Conservation (phyloP, 139 green algal genomes). For the Chloropicon primus region DNA sequence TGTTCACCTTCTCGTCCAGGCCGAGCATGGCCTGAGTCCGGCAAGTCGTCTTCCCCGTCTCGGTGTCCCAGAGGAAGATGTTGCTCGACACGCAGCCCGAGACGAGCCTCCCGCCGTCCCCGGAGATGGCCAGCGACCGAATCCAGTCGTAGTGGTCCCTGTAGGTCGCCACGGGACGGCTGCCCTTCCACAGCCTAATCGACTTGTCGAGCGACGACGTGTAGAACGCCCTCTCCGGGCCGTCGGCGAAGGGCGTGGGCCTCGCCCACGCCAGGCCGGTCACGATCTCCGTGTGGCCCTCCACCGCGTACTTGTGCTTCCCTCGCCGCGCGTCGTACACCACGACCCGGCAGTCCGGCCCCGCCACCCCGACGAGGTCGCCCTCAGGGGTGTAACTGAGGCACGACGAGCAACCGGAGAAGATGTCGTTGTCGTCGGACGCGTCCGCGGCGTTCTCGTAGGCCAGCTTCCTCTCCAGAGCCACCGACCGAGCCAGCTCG, state of each 20-base stretch:
- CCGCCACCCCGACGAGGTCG: background rate
- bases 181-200: background rate
- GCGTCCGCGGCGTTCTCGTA: background rate
- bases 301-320: background rate
- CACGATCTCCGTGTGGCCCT: conserved; percentile 1
- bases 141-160: conserved; percentile 5
- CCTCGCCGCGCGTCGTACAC: background rate
- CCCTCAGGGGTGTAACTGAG: background rate
- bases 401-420: background rate
- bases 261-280: background rate
- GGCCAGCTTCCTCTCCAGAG: background rate
- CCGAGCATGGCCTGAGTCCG: background rate
- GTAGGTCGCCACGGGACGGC: background rate
- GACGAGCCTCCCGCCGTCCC: background rate
- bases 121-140: background rate
- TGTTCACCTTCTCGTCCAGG: background rate
- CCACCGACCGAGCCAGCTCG: background rate
- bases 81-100: conserved; percentile 5
- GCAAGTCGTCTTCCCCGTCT: background rate
- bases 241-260: background rate
- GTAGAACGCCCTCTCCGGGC: background rate
- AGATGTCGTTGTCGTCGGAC: background rate
- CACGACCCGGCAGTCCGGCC: conserved; percentile 1
- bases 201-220: conserved; percentile 3
- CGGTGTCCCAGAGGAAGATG: background rate